These are phyloP conservation scores for Fusarium aywerte DNA, from an alignment of 2,329 filamentous ascomycete genomes.

Conservation along the genomic window DNA sequence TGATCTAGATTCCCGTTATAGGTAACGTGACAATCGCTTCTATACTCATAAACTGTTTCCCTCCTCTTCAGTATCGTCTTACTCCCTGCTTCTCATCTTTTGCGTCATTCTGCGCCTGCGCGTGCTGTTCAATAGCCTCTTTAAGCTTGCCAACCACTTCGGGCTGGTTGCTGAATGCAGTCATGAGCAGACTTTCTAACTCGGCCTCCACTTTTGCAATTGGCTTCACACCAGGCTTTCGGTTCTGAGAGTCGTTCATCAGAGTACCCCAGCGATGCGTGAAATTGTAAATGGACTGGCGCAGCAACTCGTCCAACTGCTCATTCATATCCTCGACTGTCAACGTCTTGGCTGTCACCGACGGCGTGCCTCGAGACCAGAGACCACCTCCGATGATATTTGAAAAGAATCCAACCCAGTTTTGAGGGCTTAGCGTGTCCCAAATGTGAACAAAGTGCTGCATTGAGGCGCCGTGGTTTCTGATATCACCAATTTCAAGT, in stretches of 20 bases:
- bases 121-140: constrained; percentile 69
- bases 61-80: constrained; percentile 45
- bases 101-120: constrained; percentile 62
- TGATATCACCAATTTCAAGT: constrained; percentile 85
- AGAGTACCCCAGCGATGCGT: constrained; percentile 68
- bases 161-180: constrained; percentile 68
- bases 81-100: constrained; percentile 51
- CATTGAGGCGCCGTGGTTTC: constrained; percentile 60
- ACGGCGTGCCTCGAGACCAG: constrained; percentile 55
- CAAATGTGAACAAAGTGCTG: constrained; percentile 74
- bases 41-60: not conserved
- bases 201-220: constrained; percentile 66
- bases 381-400: constrained; percentile 67
- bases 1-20: constrained; percentile 13
- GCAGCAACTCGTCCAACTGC: constrained; percentile 70
- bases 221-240: constrained; percentile 61
- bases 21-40: constrained; percentile 8
- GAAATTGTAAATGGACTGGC: constrained; percentile 71
- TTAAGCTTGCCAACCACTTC: constrained; percentile 69
- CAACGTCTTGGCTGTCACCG: constrained; percentile 54
- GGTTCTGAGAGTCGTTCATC: constrained; percentile 60
- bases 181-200: constrained; percentile 65
- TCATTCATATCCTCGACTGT: constrained; percentile 70
- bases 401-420: constrained; percentile 68
- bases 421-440: constrained; percentile 69